phyloP scores from a whole-genome alignment of 768 basidiomycete genomes.

The Russula earlei region DNA sequence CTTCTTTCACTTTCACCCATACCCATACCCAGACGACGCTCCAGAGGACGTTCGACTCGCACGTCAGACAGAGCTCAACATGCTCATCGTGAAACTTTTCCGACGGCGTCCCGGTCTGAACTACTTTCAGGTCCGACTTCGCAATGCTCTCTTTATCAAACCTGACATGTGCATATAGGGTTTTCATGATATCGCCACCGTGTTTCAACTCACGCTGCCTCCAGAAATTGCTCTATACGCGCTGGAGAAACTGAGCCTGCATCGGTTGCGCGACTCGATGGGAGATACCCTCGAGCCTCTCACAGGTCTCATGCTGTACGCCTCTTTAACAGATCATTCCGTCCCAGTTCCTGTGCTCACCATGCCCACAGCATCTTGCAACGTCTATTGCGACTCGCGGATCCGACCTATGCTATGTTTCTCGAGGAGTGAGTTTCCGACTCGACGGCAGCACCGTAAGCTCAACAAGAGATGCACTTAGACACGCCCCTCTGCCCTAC shows the following conservation, averaged over 20 bases:
- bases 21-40: constrained; percentile 9
- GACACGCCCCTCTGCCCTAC: constrained; percentile 74
- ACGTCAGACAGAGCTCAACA: constrained; percentile 58
- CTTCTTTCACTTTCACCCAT: neutral
- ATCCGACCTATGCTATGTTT: constrained; percentile 56
- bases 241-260: constrained; percentile 65
- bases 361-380: constrained; percentile 50
- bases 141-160: neutral
- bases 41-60: constrained; percentile 35
- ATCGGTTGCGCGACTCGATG: constrained; percentile 84
- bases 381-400: constrained; percentile 61
- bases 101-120: constrained; percentile 59
- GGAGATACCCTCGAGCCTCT: constrained; percentile 75
- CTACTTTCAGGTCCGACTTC: constrained; percentile 66
- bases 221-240: constrained; percentile 45
- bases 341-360: constrained; percentile 33
- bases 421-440: constrained; percentile 48
- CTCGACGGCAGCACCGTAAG: neutral
- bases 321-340: constrained; percentile 40
- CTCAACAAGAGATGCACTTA: constrained; percentile 23
- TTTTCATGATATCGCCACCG: constrained; percentile 87
- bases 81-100: constrained; percentile 66
- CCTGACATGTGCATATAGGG: constrained; percentile 41
- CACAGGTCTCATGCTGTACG: constrained; percentile 65
- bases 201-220: constrained; percentile 69